phyloP scores from a whole-genome alignment of 2,329 filamentous ascomycete species.

The Chaetomiaceae sp. region DNA sequence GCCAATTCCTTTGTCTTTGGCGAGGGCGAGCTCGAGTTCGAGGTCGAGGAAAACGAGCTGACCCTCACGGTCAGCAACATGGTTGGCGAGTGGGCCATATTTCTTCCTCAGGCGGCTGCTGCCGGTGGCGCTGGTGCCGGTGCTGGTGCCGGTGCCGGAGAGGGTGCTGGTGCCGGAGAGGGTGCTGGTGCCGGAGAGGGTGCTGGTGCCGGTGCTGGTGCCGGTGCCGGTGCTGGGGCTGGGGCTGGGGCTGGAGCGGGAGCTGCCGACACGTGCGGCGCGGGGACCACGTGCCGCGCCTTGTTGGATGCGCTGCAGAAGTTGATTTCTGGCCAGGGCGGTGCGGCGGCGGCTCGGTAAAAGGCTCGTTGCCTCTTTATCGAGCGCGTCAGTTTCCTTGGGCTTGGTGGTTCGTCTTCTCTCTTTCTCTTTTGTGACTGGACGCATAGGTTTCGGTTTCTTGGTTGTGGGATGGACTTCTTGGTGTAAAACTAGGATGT shows the following conservation, averaged over 20 bases:
- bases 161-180: conserved; percentile 7
- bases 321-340: not conserved
- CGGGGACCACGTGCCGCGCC: conserved; percentile 7
- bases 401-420: not conserved
- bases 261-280: not conserved
- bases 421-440: not conserved
- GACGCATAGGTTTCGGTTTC: no score
- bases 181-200: conserved; percentile 1
- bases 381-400: not conserved
- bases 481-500: not conserved
- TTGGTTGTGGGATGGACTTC: not conserved
- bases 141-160: conserved; percentile 10
- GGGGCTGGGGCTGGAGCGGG: conserved; percentile 9
- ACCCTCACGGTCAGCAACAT: conserved; percentile 31
- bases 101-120: conserved; percentile 29
- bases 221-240: conserved; percentile 6
- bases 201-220: no score
- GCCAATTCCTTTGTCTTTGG: conserved; percentile 36
- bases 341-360: no score
- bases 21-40: conserved; percentile 39
- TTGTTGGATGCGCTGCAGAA: conserved; percentile 3
- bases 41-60: conserved; percentile 40
- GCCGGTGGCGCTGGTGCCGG: conserved; percentile 17
- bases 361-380: no score
- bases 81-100: conserved; percentile 34